Evolutionary conservation across 2,329 filamentous ascomycete genomes (phyloP).

Genomic region (Acarospora socialis): DNA sequence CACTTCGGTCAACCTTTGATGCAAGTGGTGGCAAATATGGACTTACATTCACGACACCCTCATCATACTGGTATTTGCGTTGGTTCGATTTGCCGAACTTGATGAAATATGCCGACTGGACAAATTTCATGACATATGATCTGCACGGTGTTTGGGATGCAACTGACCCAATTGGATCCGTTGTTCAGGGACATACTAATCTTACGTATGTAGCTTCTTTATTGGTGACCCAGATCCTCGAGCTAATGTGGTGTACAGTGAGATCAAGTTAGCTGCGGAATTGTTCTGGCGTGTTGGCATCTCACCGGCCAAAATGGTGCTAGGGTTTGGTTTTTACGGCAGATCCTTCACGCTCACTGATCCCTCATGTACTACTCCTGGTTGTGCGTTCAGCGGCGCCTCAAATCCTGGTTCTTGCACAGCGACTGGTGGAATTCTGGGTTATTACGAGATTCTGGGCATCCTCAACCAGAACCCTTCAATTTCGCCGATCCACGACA

Average conservation of each 20-base stretch:
- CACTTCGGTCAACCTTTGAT: slow-evolving; percentile 2
- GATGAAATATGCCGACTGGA: slow-evolving; percentile 10
- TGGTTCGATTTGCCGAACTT: slow-evolving; percentile 18
- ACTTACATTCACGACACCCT: slow-evolving; percentile 13
- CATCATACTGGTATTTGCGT: slow-evolving; percentile 18
- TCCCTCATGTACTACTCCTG: slow-evolving; percentile 11
- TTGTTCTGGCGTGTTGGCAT: slow-evolving; percentile 19
- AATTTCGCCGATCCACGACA: slow-evolving; percentile 12
- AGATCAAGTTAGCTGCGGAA: slow-evolving; percentile 19
- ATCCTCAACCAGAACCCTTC: slow-evolving; percentile 13
- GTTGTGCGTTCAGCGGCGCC: slow-evolving; percentile 15
- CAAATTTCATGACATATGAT: slow-evolving; percentile 18
- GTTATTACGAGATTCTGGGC: slow-evolving; percentile 16
- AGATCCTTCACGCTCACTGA: slow-evolving; percentile 13
- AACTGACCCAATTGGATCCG: slow-evolving; percentile 11
- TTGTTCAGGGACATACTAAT: slow-evolving; percentile 17
- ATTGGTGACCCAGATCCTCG: neutral
- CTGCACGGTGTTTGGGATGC: slow-evolving; percentile 17
- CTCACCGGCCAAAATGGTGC: slow-evolving; percentile 13
- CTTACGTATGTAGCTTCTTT: slow-evolving; percentile 14
- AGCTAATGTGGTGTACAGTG: slow-evolving; percentile 9
- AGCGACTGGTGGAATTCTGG: slow-evolving; percentile 14
- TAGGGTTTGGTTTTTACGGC: slow-evolving; percentile 19
- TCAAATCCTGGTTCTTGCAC: slow-evolving; percentile 17
- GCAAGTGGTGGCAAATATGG: slow-evolving; percentile 6